Conservation (phyloP, 805 yeast genomes). For the Candida loeiensis region DNA sequence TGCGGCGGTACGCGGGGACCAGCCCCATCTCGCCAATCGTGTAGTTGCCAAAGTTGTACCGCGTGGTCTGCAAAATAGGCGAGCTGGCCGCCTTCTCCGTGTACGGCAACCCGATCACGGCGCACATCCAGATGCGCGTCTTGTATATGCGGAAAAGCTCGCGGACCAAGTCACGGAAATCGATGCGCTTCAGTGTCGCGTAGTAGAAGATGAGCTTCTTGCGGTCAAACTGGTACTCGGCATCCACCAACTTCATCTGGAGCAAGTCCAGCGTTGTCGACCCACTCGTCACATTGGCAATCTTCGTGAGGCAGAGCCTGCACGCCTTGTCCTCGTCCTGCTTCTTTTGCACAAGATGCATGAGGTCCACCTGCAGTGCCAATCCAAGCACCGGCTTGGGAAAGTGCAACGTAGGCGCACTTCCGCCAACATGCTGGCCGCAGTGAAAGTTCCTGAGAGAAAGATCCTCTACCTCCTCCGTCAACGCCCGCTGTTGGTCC, state of each 20-base stretch:
- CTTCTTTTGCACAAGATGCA: constrained; percentile 53
- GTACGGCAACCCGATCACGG: constrained; percentile 48
- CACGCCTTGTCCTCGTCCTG: constrained; percentile 71
- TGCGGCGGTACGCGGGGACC: constrained; percentile 7
- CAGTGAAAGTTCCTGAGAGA: constrained; percentile 22
- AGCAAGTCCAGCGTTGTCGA: constrained; percentile 25
- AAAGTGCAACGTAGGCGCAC: constrained; percentile 44
- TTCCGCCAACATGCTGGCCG: constrained; percentile 10
- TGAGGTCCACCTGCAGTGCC: constrained; percentile 60
- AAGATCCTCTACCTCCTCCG: constrained; percentile 24
- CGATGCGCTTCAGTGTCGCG: constrained; percentile 55
- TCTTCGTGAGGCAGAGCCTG: constrained; percentile 55
- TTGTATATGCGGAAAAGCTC: constrained; percentile 73
- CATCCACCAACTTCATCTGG: constrained; percentile 61
- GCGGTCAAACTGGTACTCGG: constrained; percentile 80
- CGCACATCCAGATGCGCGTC: constrained; percentile 82
- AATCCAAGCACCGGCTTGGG: constrained; percentile 66
- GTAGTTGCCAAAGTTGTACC: constrained; percentile 6
- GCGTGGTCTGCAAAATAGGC: constrained; percentile 6
- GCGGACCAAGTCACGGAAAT: constrained; percentile 68
- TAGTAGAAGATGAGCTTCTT: constrained; percentile 69
- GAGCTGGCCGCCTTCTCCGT: constrained; percentile 7
- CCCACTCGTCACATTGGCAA: constrained; percentile 37
- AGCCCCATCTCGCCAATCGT: constrained; percentile 6
- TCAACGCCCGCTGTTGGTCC: constrained; percentile 66